Percentiles rank a stretch among this genome's conserved stretches.
Evolutionary conservation across 1,139 yeast genomes (phyloP).

Genomic region (Blastobotrys serpentis): DNA sequence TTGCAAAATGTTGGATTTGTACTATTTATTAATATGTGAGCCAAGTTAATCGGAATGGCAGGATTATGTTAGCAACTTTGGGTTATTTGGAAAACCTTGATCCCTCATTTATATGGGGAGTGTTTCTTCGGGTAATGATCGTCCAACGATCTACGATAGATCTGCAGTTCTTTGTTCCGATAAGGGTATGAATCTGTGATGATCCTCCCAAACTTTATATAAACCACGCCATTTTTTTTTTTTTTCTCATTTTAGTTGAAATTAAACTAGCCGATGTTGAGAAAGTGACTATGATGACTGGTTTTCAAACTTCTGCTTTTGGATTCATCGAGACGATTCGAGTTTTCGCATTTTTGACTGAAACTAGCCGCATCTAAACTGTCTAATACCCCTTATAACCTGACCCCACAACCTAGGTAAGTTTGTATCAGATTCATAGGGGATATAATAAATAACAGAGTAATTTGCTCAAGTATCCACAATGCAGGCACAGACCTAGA

Average conservation of each 20-base stretch:
- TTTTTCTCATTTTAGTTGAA: slow-evolving; percentile 4
- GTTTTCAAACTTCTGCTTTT: too few relatives aligned
- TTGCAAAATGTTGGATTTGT: neutral
- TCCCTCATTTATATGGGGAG: too few relatives aligned
- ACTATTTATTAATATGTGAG: neutral
- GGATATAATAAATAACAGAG: neutral
- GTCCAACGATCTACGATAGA: slow-evolving; percentile 5
- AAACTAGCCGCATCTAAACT: too few relatives aligned
- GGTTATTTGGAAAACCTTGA: neutral
- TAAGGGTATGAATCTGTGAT: neutral
- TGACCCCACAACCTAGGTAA: too few relatives aligned
- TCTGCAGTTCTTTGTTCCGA: neutral
- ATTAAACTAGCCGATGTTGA: neutral
- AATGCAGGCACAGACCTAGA: neutral
- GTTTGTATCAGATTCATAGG: neutral
- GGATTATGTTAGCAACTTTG: neutral
- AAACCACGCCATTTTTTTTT: neutral
- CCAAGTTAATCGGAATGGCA: slow-evolving; percentile 2
- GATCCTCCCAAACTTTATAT: neutral
- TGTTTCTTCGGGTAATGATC: slow-evolving; percentile 2
- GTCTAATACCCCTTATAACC: too few relatives aligned
- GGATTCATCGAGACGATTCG: too few relatives aligned
- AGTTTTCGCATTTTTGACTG: too few relatives aligned
- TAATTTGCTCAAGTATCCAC: neutral
- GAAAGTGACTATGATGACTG: too few relatives aligned